Evolutionary conservation across 176 grass and related monocot genomes (phyloP).

Genomic region (Cenchrus fungigraminus): DNA sequence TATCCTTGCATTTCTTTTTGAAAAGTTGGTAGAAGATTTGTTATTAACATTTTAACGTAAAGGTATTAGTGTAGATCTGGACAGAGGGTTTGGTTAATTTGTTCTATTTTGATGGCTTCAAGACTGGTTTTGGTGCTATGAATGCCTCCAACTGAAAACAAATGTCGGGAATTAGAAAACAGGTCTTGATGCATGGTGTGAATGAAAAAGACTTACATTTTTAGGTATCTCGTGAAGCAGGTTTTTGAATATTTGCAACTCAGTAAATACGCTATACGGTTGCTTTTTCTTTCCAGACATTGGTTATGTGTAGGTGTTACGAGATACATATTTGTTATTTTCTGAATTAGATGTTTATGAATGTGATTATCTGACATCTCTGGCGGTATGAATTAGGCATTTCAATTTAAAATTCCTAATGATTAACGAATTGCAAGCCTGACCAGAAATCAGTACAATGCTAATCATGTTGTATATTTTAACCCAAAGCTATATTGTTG

Average conservation of each 20-base stretch:
- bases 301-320: conserved; percentile 9
- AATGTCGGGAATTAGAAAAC: conserved; percentile 10
- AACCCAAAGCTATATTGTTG: not conserved
- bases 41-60: not conserved
- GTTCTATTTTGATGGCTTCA: conserved; percentile 5
- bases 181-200: not conserved
- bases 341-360: conserved; percentile 23
- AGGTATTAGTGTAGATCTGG: not conserved
- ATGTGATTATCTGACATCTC: conserved; percentile 1
- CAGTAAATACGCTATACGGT: not conserved
- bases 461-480: conserved; percentile 12
- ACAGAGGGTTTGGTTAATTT: too few species aligned
- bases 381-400: not conserved
- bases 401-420: conserved; percentile 6
- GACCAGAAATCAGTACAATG: conserved; percentile 13
- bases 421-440: conserved; percentile 15
- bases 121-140: not conserved
- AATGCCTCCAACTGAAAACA: conserved; percentile 9
- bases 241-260: conserved; percentile 13
- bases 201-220: not conserved
- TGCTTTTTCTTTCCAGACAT: not conserved
- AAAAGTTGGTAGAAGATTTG: not conserved
- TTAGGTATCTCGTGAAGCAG: not conserved
- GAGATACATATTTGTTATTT: not conserved
- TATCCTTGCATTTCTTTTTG: not conserved